These are phyloP conservation scores for Dryas octopetala DNA, from an alignment of 306 rosid genomes.

Conservation along the genomic window DNA sequence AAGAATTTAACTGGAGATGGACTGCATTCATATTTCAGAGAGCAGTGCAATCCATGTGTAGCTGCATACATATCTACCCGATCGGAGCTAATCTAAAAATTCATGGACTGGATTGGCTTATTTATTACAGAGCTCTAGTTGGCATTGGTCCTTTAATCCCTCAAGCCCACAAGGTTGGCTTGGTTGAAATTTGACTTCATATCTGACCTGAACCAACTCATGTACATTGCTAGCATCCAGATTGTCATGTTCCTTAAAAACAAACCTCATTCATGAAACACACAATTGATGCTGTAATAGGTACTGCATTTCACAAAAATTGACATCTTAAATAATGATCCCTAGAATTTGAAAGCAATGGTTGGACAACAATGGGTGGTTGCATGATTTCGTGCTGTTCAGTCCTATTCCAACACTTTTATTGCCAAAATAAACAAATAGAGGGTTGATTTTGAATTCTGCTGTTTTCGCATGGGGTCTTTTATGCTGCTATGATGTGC, in stretches of 20 bases:
- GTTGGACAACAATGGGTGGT: neutral
- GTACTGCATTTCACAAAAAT: neutral
- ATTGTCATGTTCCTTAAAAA: neutral
- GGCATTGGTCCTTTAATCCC: neutral
- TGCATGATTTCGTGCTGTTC: neutral
- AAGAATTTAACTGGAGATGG: neutral
- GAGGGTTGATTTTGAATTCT: neutral
- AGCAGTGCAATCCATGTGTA: neutral
- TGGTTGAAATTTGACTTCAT: neutral
- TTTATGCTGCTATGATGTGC: neutral
- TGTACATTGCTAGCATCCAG: neutral
- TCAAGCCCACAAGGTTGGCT: neutral
- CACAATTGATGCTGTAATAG: neutral
- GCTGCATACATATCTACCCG: neutral
- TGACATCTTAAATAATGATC: neutral
- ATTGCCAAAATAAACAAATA: neutral
- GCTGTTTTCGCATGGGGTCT: neutral
- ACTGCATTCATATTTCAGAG: neutral
- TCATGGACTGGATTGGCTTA: neutral
- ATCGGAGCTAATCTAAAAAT: neutral
- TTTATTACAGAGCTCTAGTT: neutral
- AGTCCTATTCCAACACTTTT: neutral
- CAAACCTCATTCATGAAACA: neutral
- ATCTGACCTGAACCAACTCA: neutral
- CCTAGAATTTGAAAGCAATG: neutral